These are phyloP conservation scores for Wickerhamomyces ciferrii DNA, from an alignment of 805 yeast genomes.

Conservation along the genomic window DNA sequence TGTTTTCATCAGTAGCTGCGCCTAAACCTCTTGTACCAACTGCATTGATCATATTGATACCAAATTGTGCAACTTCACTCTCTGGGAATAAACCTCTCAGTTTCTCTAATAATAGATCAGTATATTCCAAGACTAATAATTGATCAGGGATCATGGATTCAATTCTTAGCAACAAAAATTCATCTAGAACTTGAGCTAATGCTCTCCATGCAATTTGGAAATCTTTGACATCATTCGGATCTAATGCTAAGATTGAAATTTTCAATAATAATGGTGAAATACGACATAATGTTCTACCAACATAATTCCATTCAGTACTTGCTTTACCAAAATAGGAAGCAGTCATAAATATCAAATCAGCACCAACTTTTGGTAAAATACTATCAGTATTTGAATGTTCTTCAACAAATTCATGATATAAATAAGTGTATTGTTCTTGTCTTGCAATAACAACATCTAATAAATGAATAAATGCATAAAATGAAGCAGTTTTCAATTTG, in stretches of 20 bases:
- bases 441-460: constrained; percentile 61
- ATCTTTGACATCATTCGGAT: constrained; percentile 13
- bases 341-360: constrained; percentile 40
- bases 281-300: constrained; percentile 62
- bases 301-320: constrained; percentile 51
- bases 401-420: constrained; percentile 46
- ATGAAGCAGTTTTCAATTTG: constrained; percentile 31
- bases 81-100: constrained; percentile 35
- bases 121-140: constrained; percentile 50
- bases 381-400: constrained; percentile 17
- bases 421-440: constrained; percentile 55
- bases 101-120: constrained; percentile 48
- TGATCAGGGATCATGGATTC: constrained; percentile 55
- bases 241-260: constrained; percentile 27
- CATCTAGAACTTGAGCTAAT: constrained; percentile 28
- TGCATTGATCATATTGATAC: constrained; percentile 42
- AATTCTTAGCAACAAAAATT: constrained; percentile 42
- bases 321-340: constrained; percentile 43
- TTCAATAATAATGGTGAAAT: constrained; percentile 47
- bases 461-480: constrained; percentile 54
- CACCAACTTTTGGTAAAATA: constrained; percentile 45
- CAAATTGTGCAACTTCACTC: constrained; percentile 33
- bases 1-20: constrained; percentile 20
- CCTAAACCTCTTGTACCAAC: constrained; percentile 56
- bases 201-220: constrained; percentile 23